Percentiles rank a stretch among this genome's conserved stretches.
phyloP scores from a whole-genome alignment of 129 eudicot genomes.

The Saussurea involucrata region DNA sequence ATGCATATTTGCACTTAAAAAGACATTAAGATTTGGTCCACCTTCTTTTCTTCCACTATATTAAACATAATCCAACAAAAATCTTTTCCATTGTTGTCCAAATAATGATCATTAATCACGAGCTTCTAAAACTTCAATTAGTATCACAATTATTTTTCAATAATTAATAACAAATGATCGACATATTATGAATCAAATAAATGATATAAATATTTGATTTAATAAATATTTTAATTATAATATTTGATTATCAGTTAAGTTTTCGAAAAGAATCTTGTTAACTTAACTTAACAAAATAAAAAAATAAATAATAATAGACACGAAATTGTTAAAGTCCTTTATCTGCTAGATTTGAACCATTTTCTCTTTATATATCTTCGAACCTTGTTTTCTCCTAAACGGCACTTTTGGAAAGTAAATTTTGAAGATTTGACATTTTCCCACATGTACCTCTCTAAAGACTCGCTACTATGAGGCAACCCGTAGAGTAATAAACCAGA shows the following conservation, averaged over 20 bases:
- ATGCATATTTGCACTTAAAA: neutral
- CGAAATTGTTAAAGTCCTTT: neutral
- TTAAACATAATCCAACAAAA: slow-evolving; percentile 21
- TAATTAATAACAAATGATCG: neutral
- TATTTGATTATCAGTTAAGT: neutral
- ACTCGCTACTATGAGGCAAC: neutral
- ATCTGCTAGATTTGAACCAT: too few species aligned
- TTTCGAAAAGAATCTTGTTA: neutral
- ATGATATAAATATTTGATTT: neutral
- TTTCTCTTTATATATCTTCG: too few species aligned
- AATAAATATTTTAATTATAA: neutral
- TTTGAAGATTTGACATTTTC: neutral
- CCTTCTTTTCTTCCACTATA: slow-evolving; percentile 19
- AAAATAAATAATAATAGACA: neutral
- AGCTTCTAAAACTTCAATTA: neutral
- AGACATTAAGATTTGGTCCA: slow-evolving; percentile 23
- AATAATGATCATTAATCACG: neutral
- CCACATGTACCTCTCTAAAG: neutral
- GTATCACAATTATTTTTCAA: neutral
- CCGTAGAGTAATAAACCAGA: neutral
- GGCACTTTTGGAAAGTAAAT: neutral
- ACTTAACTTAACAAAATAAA: neutral
- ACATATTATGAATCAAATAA: too few species aligned
- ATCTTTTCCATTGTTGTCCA: neutral
- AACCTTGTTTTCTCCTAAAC: neutral